A percentile compares a stretch with the other conserved stretches of the same genome.
These are phyloP conservation scores for Raphanus hybrid DNA, from an alignment of 441 rosid genomes.

Conservation along the genomic window DNA sequence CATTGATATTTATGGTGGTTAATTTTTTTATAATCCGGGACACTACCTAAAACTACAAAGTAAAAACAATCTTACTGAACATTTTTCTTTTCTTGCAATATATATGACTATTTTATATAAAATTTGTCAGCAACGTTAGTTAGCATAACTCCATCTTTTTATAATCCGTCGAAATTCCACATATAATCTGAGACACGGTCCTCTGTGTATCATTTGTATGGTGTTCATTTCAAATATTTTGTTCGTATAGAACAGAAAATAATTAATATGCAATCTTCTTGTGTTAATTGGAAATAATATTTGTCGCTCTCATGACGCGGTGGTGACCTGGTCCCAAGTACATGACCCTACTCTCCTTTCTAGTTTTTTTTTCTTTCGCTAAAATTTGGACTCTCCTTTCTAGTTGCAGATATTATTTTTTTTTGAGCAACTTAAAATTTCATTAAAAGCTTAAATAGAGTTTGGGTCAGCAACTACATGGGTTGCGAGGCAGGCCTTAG, in stretches of 20 bases:
- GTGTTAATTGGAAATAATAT: conserved; percentile 10
- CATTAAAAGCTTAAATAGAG: too few species aligned
- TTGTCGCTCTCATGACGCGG: conserved; percentile 43
- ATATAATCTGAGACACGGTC: neutral
- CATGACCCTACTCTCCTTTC: conserved; percentile 31
- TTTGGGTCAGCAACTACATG: too few species aligned
- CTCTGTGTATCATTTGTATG: conserved; percentile 5
- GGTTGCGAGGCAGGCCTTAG: too few species aligned
- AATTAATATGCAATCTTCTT: neutral
- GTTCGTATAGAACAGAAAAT: neutral
- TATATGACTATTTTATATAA: too few species aligned
- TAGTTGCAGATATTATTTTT: conserved; percentile 17
- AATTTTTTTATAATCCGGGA: conserved; percentile 6
- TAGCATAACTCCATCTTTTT: neutral
- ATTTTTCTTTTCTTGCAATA: too few species aligned
- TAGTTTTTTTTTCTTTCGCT: too few species aligned
- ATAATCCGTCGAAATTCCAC: neutral
- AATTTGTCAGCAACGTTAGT: too few species aligned
- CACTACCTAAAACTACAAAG: neutral
- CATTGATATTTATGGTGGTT: conserved; percentile 16
- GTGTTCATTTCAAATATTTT: neutral
- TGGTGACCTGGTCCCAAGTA: conserved; percentile 44
- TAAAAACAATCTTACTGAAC: neutral
- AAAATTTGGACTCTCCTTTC: conserved; percentile 12
- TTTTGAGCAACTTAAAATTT: too few species aligned